phyloP scores from a whole-genome alignment of 176 grass and related monocot genomes.

The Oryza glaberrima region DNA sequence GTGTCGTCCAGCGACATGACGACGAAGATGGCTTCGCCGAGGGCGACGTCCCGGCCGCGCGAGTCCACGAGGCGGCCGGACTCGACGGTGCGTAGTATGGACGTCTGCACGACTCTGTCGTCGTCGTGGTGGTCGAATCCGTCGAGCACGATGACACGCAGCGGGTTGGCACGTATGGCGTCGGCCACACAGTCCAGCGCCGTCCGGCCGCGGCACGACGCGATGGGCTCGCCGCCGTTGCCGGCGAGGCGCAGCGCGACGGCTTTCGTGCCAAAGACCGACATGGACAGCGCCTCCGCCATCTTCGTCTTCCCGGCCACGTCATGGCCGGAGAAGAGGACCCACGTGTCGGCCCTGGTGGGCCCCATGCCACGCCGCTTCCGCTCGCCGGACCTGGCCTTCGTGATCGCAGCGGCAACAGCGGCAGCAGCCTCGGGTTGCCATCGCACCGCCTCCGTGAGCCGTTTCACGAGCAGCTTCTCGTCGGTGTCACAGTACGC shows the following conservation, averaged over 20 bases:
- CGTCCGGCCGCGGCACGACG: constrained; percentile 48
- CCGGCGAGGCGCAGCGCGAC: constrained; percentile 44
- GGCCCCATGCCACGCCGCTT: constrained; percentile 31
- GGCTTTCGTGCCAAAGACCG: constrained; percentile 45
- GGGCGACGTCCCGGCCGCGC: constrained; percentile 57
- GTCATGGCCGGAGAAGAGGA: constrained; percentile 66
- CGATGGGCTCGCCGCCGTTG: constrained; percentile 35
- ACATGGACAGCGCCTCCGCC: constrained; percentile 61
- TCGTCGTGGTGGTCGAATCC: constrained; percentile 67
- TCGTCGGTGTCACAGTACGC: constrained; percentile 10
- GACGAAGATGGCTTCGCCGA: constrained; percentile 66
- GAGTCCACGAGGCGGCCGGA: constrained; percentile 67
- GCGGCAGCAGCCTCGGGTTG: constrained; percentile 67
- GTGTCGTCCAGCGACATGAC: constrained; percentile 40
- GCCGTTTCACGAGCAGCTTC: constrained; percentile 55
- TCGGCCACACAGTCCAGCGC: constrained; percentile 62
- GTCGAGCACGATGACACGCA: constrained; percentile 75
- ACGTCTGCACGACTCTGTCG: constrained; percentile 43
- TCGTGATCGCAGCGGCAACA: constrained; percentile 44
- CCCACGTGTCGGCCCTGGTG: constrained; percentile 55
- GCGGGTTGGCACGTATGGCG: constrained; percentile 54
- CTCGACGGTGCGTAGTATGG: constrained; percentile 58
- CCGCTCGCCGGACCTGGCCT: constrained; percentile 25
- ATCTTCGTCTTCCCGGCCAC: constrained; percentile 71
- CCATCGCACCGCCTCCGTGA: constrained; percentile 60